Percentiles rank a stretch among this genome's conserved stretches.
Evolutionary conservation across 768 basidiomycete species (phyloP).

Genomic region (Terana coerulea): DNA sequence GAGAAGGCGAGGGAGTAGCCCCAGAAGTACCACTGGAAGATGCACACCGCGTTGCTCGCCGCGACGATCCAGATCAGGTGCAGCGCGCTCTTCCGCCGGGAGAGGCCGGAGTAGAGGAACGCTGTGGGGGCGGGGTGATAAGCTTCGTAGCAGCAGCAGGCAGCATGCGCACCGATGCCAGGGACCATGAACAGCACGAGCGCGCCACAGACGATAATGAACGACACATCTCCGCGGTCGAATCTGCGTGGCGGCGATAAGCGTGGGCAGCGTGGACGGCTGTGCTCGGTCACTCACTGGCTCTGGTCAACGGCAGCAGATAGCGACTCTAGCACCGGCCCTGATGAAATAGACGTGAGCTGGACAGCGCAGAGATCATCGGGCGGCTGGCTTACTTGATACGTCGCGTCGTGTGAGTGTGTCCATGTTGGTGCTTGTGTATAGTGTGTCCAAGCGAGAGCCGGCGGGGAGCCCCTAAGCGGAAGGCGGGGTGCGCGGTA

Average conservation of each 20-base stretch:
- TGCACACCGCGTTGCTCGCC: constrained; percentile 69
- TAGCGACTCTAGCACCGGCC: neutral
- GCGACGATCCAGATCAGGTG: constrained; percentile 75
- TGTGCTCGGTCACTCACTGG: constrained; percentile 5
- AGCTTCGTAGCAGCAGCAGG: neutral
- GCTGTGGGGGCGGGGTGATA: constrained; percentile 33
- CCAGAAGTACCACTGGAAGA: constrained; percentile 82
- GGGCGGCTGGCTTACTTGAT: neutral
- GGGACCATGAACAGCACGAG: constrained; percentile 80
- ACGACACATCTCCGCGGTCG: constrained; percentile 67
- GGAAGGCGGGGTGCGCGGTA: neutral
- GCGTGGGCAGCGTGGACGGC: neutral
- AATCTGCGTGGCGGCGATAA: constrained; percentile 38
- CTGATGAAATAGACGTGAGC: neutral
- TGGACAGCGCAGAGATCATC: neutral
- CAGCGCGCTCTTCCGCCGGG: constrained; percentile 66
- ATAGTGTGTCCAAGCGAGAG: neutral
- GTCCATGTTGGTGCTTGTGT: constrained; percentile 1
- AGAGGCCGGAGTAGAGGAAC: constrained; percentile 71
- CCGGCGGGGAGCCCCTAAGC: neutral
- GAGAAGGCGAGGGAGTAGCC: constrained; percentile 87
- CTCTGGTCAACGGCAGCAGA: neutral
- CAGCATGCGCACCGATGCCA: constrained; percentile 49
- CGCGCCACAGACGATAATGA: constrained; percentile 63
- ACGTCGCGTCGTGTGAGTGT: neutral